Conservation (phyloP, 179 eudicot species). For the Spergularia azorica region DNA sequence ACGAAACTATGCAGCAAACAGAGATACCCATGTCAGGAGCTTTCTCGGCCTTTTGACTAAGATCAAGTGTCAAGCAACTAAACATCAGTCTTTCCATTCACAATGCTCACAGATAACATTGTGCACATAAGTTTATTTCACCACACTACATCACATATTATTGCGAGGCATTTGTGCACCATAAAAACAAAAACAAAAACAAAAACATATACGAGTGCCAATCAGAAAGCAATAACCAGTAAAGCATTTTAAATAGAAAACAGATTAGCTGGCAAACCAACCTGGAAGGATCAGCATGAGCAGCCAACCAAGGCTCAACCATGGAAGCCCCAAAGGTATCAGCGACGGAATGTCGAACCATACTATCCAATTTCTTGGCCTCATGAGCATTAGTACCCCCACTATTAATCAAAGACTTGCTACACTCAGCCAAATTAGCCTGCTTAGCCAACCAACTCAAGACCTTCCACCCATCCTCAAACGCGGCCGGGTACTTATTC, state of each 20-base stretch:
- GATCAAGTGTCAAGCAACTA: too few relatives aligned
- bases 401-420: constrained; percentile 52
- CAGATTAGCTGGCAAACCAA: constrained; percentile 24
- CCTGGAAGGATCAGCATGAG: constrained; percentile 97
- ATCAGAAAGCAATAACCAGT: not conserved
- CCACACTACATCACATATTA: too few relatives aligned
- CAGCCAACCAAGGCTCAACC: constrained; percentile 99
- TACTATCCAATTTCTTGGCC: constrained; percentile 53
- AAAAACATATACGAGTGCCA: not conserved
- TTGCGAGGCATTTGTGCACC: too few relatives aligned
- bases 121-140: too few relatives aligned
- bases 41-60: too few relatives aligned
- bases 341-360: constrained; percentile 56
- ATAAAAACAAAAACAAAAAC: not conserved
- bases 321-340: constrained; percentile 92
- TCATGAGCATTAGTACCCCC: constrained; percentile 31
- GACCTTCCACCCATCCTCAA: constrained; percentile 94
- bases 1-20: not conserved
- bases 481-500: constrained; percentile 87
- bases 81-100: too few relatives aligned
- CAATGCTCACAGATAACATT: too few relatives aligned
- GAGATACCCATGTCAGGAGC: too few relatives aligned
- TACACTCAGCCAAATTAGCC: constrained; percentile 93
- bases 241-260: not conserved
- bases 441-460: constrained; percentile 92